Percentiles rank a stretch among this genome's conserved stretches.
Evolutionary conservation across 2,329 filamentous ascomycete genomes (phyloP).

Genomic region (Sclerotinia subarctica): DNA sequence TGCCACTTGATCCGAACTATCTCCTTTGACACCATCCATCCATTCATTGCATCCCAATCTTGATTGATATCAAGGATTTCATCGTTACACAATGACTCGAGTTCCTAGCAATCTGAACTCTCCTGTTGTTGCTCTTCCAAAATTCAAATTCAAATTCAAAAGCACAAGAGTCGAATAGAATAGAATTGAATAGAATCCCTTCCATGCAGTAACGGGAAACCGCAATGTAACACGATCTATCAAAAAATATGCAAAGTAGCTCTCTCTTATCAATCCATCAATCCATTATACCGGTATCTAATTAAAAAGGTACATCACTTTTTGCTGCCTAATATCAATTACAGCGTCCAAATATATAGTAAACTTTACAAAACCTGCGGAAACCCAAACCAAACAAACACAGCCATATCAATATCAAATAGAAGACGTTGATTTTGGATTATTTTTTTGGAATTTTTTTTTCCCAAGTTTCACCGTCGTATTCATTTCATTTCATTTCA

Average conservation of each 20-base stretch:
- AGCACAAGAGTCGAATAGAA: too few species aligned
- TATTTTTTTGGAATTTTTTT: neutral
- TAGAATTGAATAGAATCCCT: constrained; percentile 10
- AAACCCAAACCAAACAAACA: neutral
- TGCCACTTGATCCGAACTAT: neutral
- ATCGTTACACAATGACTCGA: neutral
- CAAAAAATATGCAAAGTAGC: neutral
- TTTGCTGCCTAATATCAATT: neutral
- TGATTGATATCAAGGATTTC: neutral
- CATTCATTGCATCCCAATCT: neutral
- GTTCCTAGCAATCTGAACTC: neutral
- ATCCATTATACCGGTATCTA: neutral
- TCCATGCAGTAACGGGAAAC: neutral
- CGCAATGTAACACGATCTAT: neutral
- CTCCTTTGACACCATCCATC: neutral
- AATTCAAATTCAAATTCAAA: neutral
- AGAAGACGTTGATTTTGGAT: neutral
- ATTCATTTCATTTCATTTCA: too few species aligned
- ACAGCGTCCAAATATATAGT: too few species aligned
- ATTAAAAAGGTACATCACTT: too few species aligned
- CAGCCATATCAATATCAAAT: neutral
- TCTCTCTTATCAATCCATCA: constrained; percentile 4
- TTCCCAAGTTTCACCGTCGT: neutral
- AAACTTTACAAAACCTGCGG: too few species aligned
- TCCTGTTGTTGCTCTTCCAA: neutral